Conservation (phyloP, 2,329 filamentous ascomycete genomes). For the Colletotrichum noveboracense region DNA sequence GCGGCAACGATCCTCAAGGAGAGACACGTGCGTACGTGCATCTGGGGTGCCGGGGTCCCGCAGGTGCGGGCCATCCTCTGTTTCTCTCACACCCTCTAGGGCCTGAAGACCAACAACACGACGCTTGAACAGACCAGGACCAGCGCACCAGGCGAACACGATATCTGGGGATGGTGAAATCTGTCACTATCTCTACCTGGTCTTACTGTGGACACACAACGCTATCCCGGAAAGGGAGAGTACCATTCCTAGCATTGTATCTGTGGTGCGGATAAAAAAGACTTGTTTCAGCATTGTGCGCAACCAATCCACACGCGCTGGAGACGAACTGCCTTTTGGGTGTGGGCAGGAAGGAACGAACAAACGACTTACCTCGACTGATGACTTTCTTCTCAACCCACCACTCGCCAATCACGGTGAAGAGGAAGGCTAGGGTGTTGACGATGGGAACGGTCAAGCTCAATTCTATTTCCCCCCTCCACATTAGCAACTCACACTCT, state of each 20-base stretch:
- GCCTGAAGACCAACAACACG: background rate
- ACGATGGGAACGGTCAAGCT: slow-evolving; percentile 94
- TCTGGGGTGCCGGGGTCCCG: background rate
- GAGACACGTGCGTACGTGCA: background rate
- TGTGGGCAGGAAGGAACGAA: slow-evolving; percentile 23
- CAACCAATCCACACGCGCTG: background rate
- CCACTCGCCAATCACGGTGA: slow-evolving; percentile 94
- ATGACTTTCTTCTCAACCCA: slow-evolving; percentile 93
- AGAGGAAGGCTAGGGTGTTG: slow-evolving; percentile 93
- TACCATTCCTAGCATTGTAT: slow-evolving; percentile 83
- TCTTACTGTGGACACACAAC: slow-evolving; percentile 78
- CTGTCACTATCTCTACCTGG: background rate
- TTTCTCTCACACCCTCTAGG: background rate
- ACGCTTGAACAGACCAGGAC: background rate
- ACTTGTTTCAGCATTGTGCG: background rate
- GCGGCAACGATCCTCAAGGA: background rate
- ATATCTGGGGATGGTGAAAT: background rate
- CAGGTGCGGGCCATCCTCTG: background rate
- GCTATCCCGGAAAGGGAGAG: slow-evolving; percentile 82
- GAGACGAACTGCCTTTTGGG: background rate
- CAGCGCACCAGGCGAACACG: background rate
- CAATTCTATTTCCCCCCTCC: slow-evolving; percentile 64
- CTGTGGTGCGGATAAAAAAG: slow-evolving; percentile 43
- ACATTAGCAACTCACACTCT: background rate
- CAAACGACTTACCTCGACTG: slow-evolving; percentile 66